Evolutionary conservation across 1,284 basidiomycete species (phyloP), one percentile per base, ranked within the genome.

Genomic region (Wolfiporia cocos): DNA sequence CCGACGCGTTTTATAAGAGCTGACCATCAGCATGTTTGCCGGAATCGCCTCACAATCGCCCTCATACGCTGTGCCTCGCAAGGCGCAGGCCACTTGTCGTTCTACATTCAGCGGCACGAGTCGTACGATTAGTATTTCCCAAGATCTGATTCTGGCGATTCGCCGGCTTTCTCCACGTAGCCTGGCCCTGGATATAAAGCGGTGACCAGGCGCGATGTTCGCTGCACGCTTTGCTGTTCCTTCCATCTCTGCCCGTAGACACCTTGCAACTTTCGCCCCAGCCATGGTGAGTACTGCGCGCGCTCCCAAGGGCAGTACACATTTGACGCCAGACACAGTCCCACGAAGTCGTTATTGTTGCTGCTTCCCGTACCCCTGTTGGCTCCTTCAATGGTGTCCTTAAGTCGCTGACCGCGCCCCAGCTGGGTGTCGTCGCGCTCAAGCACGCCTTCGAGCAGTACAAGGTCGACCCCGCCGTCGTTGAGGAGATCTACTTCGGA

Each of bases 401-500:
- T 61, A 93, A 96, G 66, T 72, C 83, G 41, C 71, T 96, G 61
- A 88, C 89, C 17, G 96, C 95, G 19, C 82, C 91, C 40, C 86
- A 98, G 62, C 85, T 99, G 49, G 96, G 96, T 58, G 69, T 79
- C 35, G 71, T 83, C 38, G 96, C 92, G 37, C 78, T 98, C 62
- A 96, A 94, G 68, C 86, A 88, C 57, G 94, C 93, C 34, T 74
- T 98, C 55, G 74, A 82, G 56, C 76, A 83, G 44, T 83, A 85
- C 34, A 81, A 85, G 44, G 75, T 99, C 61, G 78, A 88, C 58
- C 85, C 94, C 14, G 73, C 81, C 6, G 66, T 79, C 49, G 83
- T 93, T 36, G 92, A 99, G 67, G 96, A 99, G 70, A 73, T 97
- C 57, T 98, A 89, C 78, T 87, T 98, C 62, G 96, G 96, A 53